These are phyloP conservation scores for Colletotrichum sp. DNA, from an alignment of 2,329 filamentous ascomycete genomes.

Conservation along the genomic window DNA sequence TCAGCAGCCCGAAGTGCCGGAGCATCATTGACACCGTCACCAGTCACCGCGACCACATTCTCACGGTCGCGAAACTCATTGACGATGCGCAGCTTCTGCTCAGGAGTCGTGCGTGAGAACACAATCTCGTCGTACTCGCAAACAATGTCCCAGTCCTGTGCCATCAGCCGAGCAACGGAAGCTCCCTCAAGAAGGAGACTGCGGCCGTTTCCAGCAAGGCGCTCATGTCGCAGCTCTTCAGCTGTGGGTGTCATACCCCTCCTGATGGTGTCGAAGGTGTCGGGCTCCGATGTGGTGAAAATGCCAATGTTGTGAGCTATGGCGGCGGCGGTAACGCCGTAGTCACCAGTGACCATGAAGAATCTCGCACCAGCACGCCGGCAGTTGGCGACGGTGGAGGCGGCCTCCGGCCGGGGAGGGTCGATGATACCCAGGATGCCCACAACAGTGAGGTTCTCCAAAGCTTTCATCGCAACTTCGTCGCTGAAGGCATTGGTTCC, in stretches of 20 bases:
- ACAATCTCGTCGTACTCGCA: background rate
- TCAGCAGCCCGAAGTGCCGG: background rate
- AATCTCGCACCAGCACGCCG: background rate
- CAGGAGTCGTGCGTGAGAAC: constrained; percentile 62
- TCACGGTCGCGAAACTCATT: constrained; percentile 56
- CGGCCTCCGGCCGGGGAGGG: background rate
- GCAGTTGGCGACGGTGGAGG: background rate
- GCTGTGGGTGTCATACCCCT: constrained; percentile 62
- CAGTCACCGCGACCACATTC: constrained; percentile 70
- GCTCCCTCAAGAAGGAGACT: background rate
- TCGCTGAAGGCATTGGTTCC: background rate
- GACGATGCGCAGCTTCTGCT: constrained; percentile 76
- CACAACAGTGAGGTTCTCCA: background rate
- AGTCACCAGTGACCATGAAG: background rate
- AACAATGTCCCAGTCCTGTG: background rate
- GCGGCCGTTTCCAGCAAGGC: background rate
- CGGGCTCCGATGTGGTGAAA: background rate
- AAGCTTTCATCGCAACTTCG: background rate
- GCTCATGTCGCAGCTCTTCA: background rate
- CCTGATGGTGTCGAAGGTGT: background rate
- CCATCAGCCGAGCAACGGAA: background rate
- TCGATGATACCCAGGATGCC: background rate
- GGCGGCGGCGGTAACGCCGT: background rate
- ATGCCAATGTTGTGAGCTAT: background rate
- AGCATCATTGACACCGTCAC: constrained; percentile 47